phyloP scores from a whole-genome alignment of 805 yeast genomes.

The Zygotorulaspora florentina region DNA sequence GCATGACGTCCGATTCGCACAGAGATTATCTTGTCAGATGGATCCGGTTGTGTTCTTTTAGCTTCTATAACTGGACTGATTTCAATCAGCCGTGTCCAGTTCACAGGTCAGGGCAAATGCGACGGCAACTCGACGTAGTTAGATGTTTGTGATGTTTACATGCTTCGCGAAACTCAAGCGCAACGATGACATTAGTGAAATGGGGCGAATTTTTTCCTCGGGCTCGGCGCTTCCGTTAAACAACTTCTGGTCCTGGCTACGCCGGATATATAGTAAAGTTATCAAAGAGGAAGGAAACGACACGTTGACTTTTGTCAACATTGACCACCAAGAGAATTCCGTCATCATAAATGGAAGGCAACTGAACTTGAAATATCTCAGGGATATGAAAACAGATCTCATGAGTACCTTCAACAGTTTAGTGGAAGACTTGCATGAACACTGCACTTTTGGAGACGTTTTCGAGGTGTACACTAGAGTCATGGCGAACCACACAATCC shows the following conservation, averaged over 20 bases:
- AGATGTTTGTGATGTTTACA: background rate
- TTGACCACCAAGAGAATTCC: background rate
- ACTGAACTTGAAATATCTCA: background rate
- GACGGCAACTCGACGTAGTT: background rate
- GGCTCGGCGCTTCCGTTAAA: background rate
- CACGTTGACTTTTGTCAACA: background rate
- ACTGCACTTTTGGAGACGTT: background rate
- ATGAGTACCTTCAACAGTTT: background rate
- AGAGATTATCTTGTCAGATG: background rate
- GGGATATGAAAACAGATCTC: background rate
- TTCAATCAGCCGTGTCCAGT: background rate
- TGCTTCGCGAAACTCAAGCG: background rate
- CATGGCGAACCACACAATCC: background rate
- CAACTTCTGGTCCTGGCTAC: constrained; percentile 1
- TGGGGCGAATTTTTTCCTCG: background rate
- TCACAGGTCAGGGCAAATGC: background rate
- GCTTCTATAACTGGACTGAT: background rate
- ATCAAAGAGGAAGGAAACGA: background rate
- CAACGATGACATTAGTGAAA: background rate
- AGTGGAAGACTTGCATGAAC: background rate
- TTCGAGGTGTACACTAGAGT: constrained; percentile 1
- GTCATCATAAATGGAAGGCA: background rate
- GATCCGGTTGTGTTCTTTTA: background rate
- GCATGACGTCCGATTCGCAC: background rate
- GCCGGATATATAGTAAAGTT: background rate